Percentiles rank a stretch among this genome's conserved stretches.
Evolutionary conservation across 1,139 yeast genomes (phyloP).

Genomic region (Yamadazyma friedrichii): DNA sequence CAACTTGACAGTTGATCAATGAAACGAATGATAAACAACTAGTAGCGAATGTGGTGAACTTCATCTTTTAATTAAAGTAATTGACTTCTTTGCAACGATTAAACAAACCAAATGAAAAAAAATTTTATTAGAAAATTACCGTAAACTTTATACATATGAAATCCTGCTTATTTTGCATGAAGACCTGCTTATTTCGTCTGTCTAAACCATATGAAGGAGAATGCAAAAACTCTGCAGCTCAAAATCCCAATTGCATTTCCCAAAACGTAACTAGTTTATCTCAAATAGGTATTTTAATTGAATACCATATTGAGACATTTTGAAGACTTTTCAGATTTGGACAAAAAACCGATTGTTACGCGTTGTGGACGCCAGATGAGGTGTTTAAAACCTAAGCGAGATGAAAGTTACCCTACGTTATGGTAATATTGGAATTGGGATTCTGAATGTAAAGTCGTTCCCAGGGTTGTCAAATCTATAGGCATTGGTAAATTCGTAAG

Average conservation of each 20-base stretch:
- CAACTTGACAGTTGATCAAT: conserved; percentile 13
- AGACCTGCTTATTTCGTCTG: too few relatives aligned
- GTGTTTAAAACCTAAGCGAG: neutral
- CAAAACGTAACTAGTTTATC: conserved; percentile 8
- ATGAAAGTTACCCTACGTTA: neutral
- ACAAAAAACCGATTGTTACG: neutral
- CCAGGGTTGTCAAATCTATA: conserved; percentile 31
- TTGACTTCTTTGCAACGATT: neutral
- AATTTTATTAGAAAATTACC: neutral
- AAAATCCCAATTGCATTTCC: neutral
- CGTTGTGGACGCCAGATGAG: neutral
- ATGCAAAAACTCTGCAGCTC: too few relatives aligned
- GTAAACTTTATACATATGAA: too few relatives aligned
- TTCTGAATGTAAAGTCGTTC: conserved; percentile 32
- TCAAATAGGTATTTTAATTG: conserved; percentile 5
- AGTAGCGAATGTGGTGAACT: conserved; percentile 18
- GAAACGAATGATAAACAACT: conserved; percentile 18
- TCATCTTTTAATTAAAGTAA: conserved; percentile 15
- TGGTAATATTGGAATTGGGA: conserved; percentile 29
- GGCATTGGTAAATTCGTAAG: conserved; percentile 10
- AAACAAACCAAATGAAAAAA: neutral
- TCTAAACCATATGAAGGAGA: too few relatives aligned
- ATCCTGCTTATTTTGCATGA: too few relatives aligned
- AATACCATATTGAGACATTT: neutral
- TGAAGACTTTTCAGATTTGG: neutral